Conservation (phyloP, 352 stramenopile genomes). For the Elongisporangium senticosum region DNA sequence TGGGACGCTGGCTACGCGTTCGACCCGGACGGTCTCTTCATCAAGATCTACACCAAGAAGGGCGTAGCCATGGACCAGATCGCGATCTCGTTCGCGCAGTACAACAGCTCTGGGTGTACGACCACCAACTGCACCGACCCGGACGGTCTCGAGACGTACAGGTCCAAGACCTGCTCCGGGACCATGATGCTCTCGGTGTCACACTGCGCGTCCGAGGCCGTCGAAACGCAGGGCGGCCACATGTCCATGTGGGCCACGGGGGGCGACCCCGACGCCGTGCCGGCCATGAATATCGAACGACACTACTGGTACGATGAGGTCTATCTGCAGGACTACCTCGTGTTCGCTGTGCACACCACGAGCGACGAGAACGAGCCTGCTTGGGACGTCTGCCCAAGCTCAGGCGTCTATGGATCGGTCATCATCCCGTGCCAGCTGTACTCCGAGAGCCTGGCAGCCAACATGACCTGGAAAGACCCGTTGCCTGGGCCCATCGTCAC, state of each 20-base stretch:
- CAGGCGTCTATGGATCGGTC: constrained; percentile 6
- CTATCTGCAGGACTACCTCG: constrained; percentile 13
- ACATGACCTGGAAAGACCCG: constrained; percentile 10
- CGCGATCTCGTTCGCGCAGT: constrained; percentile 16
- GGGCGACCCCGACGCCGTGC: constrained; percentile 9
- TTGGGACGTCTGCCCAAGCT: constrained; percentile 9
- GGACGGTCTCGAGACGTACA: constrained; percentile 8
- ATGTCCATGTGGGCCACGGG: constrained; percentile 28
- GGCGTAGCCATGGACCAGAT: constrained; percentile 19
- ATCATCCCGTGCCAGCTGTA: constrained; percentile 13
- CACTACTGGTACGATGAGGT: constrained; percentile 10
- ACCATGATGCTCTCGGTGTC: constrained; percentile 7
- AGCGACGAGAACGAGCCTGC: constrained; percentile 13
- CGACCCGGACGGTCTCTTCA: constrained; percentile 8
- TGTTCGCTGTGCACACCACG: constrained; percentile 27
- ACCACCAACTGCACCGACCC: constrained; percentile 21
- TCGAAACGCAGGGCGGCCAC: neutral
- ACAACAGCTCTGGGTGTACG: constrained; percentile 15
- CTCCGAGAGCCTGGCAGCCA: neutral
- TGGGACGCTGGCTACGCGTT: constrained; percentile 36
- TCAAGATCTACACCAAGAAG: constrained; percentile 16
- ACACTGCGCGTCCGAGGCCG: constrained; percentile 4
- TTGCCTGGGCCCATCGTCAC: constrained; percentile 7
- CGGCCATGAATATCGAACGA: constrained; percentile 6
- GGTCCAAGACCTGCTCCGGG: constrained; percentile 7